phyloP scores from a whole-genome alignment of 2,329 filamentous ascomycete genomes.

The Albifimbria verrucaria region DNA sequence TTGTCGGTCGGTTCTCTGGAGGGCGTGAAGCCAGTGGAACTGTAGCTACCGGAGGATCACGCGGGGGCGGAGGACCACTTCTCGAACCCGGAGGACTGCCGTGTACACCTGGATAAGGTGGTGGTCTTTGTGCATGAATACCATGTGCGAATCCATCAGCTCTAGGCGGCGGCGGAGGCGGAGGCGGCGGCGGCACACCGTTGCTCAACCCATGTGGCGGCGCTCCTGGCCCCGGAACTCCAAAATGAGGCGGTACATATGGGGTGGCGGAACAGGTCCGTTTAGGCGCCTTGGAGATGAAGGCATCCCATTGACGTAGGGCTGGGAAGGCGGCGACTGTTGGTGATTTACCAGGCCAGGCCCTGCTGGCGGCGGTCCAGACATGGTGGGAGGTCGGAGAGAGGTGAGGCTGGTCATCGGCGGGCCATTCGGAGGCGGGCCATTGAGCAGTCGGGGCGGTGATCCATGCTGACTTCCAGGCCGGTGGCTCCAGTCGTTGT shows the following conservation, averaged over 20 bases:
- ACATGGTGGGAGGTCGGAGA: conserved; percentile 47
- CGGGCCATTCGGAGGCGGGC: conserved; percentile 31
- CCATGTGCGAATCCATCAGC: conserved; percentile 37
- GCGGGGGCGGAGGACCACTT: conserved; percentile 30
- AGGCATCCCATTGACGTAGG: conserved; percentile 42
- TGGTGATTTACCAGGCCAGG: conserved; percentile 40
- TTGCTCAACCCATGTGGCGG: conserved; percentile 28
- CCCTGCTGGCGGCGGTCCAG: conserved; percentile 38
- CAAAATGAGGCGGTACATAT: conserved; percentile 36
- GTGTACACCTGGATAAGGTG: conserved; percentile 38
- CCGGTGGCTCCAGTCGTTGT: conserved; percentile 47
- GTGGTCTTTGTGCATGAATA: conserved; percentile 36
- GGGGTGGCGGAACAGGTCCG: conserved; percentile 38
- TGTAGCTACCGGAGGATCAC: conserved; percentile 19
- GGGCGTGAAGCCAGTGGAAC: conserved; percentile 23
- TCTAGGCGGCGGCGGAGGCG: no score
- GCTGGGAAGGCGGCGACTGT: conserved; percentile 24
- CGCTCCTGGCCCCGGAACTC: conserved; percentile 19
- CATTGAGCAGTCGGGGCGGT: conserved; percentile 47
- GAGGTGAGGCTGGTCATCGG: conserved; percentile 35
- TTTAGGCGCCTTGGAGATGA: conserved; percentile 45
- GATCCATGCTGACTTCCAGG: conserved; percentile 47
- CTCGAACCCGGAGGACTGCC: conserved; percentile 43
- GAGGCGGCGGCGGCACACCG: conserved; percentile 28
- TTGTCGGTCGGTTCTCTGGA: conserved; percentile 44